phyloP scores from a whole-genome alignment of 1,284 basidiomycete genomes.

The Ustilago nuda region DNA sequence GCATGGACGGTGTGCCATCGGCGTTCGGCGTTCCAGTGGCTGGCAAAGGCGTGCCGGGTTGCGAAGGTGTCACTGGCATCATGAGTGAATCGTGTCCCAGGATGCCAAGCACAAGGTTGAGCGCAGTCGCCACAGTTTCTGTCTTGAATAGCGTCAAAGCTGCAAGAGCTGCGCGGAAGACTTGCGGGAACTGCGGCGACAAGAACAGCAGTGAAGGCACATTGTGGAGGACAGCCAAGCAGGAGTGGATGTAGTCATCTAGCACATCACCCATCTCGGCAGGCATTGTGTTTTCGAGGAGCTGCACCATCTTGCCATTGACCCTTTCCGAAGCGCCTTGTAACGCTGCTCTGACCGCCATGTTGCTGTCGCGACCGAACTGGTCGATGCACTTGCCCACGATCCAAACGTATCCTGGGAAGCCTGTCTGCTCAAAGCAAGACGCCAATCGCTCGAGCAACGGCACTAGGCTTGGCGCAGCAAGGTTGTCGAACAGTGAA shows the following conservation, averaged over 20 bases:
- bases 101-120: constrained; percentile 82
- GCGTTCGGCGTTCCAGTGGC: constrained; percentile 18
- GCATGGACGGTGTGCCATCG: constrained; percentile 68
- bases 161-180: constrained; percentile 55
- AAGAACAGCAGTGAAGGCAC: constrained; percentile 79
- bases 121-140: constrained; percentile 81
- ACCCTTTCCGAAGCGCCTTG: constrained; percentile 56
- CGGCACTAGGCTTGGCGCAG: constrained; percentile 78
- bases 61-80: constrained; percentile 33
- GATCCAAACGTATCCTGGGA: constrained; percentile 93
- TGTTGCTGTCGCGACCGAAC: constrained; percentile 49
- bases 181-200: constrained; percentile 70
- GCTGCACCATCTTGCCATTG: constrained; percentile 49
- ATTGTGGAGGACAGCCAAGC: constrained; percentile 78
- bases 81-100: constrained; percentile 74
- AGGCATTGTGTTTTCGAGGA: constrained; percentile 51
- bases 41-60: constrained; percentile 40
- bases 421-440: constrained; percentile 83
- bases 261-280: constrained; percentile 74
- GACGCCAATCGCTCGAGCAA: constrained; percentile 81
- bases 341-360: constrained; percentile 43
- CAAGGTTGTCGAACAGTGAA: constrained; percentile 80
- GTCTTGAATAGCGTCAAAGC: constrained; percentile 69
- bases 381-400: constrained; percentile 77
- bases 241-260: constrained; percentile 91